Percentiles rank a stretch among this genome's conserved stretches.
Conservation (phyloP, 2,329 filamentous ascomycete species). For the Fusarium chuoi region DNA sequence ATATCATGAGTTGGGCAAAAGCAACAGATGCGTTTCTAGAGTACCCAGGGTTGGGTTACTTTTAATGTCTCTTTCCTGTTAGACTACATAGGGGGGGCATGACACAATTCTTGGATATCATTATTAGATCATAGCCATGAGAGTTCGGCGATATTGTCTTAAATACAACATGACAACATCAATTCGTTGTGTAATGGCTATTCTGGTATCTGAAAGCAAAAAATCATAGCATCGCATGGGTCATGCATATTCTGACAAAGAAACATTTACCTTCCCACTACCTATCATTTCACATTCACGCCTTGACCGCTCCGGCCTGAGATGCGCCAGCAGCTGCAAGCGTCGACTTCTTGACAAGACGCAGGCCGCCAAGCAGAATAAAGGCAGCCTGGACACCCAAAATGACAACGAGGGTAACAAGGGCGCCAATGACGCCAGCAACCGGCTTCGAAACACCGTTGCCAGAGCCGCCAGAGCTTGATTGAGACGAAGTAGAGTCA, state of each 20-base stretch:
- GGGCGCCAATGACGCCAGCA: constrained; percentile 84
- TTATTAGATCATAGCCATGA: neutral
- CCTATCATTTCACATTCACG: constrained; percentile 9
- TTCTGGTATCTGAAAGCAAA: constrained; percentile 4
- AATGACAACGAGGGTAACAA: constrained; percentile 67
- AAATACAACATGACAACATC: neutral
- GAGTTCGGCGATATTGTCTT: neutral
- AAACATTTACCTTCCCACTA: neutral
- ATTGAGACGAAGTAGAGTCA: constrained; percentile 30
- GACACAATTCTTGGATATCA: neutral
- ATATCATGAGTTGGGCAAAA: neutral
- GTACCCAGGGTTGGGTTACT: neutral
- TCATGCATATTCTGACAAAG: neutral
- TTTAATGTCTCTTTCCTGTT: constrained; percentile 9
- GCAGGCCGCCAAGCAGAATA: constrained; percentile 56
- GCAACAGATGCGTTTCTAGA: neutral
- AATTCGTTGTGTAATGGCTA: neutral
- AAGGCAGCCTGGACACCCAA: constrained; percentile 57
- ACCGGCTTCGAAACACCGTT: constrained; percentile 72
- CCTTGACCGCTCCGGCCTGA: constrained; percentile 35
- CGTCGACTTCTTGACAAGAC: constrained; percentile 60
- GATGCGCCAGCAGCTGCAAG: constrained; percentile 33
- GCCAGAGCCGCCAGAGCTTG: constrained; percentile 28
- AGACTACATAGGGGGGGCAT: neutral
- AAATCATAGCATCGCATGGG: constrained; percentile 2